A percentile compares a stretch with the other conserved stretches of the same genome.
Evolutionary conservation across 1,139 yeast genomes (phyloP).

Genomic region (Petasospora rhodanensis): DNA sequence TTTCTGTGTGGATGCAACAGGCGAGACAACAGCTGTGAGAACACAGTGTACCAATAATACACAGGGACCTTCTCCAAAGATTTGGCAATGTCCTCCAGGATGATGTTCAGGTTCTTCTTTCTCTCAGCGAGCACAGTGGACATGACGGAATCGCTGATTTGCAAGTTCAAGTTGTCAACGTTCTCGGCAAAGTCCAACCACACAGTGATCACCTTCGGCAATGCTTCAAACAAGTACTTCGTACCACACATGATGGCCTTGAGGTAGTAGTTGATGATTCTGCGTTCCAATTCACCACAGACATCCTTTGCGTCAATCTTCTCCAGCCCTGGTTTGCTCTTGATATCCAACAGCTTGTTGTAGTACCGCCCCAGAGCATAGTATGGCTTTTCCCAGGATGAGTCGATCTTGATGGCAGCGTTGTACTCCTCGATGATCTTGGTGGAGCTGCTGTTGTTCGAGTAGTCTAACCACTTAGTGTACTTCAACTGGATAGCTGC

Average conservation of each 20-base stretch:
- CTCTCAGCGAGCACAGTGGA: conserved; percentile 30
- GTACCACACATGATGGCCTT: conserved; percentile 67
- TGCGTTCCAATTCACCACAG: conserved; percentile 61
- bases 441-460: conserved; percentile 78
- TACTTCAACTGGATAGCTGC: conserved; percentile 66
- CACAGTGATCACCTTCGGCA: conserved; percentile 83
- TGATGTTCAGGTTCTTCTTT: conserved; percentile 38
- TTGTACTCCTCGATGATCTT: conserved; percentile 69
- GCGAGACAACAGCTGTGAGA: conserved; percentile 83
- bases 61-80: conserved; percentile 48
- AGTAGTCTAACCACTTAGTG: conserved; percentile 84
- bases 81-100: conserved; percentile 50
- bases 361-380: conserved; percentile 78
- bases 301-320: conserved; percentile 15
- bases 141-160: conserved; percentile 13
- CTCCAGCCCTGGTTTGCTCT: conserved; percentile 12
- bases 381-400: conserved; percentile 73
- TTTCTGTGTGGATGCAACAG: conserved; percentile 58
- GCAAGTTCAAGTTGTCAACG: conserved; percentile 15
- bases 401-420: conserved; percentile 52
- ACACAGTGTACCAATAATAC: conserved; percentile 76
- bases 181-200: conserved; percentile 83
- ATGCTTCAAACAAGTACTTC: conserved; percentile 71
- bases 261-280: conserved; percentile 60
- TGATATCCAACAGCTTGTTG: conserved; percentile 63